Evolutionary conservation across 2,329 filamentous ascomycete genomes (phyloP), one percentile per base, ranked within the genome.

Genomic region (Moelleriella libera): DNA sequence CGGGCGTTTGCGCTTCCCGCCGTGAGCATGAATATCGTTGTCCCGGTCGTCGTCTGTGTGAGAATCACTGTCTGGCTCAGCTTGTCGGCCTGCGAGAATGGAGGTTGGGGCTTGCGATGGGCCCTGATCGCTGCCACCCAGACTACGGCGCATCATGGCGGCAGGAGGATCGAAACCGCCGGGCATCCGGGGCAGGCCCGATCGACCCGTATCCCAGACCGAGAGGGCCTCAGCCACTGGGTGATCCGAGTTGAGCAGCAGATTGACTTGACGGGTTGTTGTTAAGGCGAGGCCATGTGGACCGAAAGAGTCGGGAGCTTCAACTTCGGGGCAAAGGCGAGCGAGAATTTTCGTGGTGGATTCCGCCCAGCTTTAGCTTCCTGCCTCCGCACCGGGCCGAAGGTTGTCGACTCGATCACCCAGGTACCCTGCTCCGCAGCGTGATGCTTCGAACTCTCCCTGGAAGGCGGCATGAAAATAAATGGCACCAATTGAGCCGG

Each of bases 1-100:
- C 50, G 75, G 74, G 49, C 77, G 69, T 60, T 80, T 81, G 52
- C 77, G 72, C 62, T 81, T 81, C 49, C 72, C 60, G 28, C 54
- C 56, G 49, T 58, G 58, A 50, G 55, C 56, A 30, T 57, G 48
- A 41, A 50, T 55, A 31, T 63, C 58, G 45, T 72, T 68, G 44
- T 65, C 58, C 47, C 67, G 66, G 49, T 71, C 68, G 49, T 69
- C 68, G 42, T 74, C 70, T 57, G 71, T 75, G 45, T 70, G 66
- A 47, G 71, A 70, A 56, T 75, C 73, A 58, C 71, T 77, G 46
- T 74, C 71, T 44, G 55, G 61, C 46, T 70, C 61, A 52, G 57
- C 56, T 44, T 53, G 59, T 49, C 63, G 63, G 52, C 59, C 61
- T 50, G 55, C 57, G 52, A 57, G 59, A 51, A 54, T 57, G 51